These are phyloP conservation scores for Luffa aegyptiaca DNA, from an alignment of 306 rosid genomes.

Conservation along the genomic window DNA sequence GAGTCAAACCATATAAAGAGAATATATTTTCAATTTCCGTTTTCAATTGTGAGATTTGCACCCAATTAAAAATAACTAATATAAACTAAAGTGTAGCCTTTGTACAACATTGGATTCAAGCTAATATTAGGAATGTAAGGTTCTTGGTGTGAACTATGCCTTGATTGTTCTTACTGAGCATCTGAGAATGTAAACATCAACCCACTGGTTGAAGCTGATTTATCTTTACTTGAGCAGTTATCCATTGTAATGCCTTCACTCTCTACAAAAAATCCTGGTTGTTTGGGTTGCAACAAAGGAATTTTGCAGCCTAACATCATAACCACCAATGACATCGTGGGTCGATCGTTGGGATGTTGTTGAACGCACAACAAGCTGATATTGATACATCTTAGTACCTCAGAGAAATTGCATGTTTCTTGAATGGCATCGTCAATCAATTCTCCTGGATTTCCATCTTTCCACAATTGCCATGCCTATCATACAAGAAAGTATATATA, in stretches of 20 bases:
- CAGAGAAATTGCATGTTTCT: neutral
- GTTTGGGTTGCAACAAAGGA: conserved; percentile 13
- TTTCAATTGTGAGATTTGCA: too few species aligned
- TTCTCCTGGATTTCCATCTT: conserved; percentile 13
- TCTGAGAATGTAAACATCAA: neutral
- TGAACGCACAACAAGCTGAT: conserved; percentile 21
- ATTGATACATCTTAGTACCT: conserved; percentile 11
- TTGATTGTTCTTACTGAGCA: neutral
- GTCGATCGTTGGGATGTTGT: conserved; percentile 13
- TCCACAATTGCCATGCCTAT: conserved; percentile 24
- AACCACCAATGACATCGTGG: conserved; percentile 22
- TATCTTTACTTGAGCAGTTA: neutral
- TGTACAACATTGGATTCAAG: too few species aligned
- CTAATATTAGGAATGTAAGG: neutral
- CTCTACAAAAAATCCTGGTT: conserved; percentile 11
- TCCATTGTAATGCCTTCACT: neutral
- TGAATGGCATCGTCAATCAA: conserved; percentile 8
- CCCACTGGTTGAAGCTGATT: neutral
- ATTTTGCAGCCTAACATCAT: conserved; percentile 17
- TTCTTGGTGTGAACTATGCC: neutral
- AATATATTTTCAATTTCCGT: too few species aligned
- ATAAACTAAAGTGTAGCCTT: too few species aligned
- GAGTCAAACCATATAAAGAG: too few species aligned
- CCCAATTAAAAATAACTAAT: too few species aligned
- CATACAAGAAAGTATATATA: too few species aligned